Conservation (phyloP, 176 grass and related monocot genomes). For the Bonia amplexicaulis region DNA sequence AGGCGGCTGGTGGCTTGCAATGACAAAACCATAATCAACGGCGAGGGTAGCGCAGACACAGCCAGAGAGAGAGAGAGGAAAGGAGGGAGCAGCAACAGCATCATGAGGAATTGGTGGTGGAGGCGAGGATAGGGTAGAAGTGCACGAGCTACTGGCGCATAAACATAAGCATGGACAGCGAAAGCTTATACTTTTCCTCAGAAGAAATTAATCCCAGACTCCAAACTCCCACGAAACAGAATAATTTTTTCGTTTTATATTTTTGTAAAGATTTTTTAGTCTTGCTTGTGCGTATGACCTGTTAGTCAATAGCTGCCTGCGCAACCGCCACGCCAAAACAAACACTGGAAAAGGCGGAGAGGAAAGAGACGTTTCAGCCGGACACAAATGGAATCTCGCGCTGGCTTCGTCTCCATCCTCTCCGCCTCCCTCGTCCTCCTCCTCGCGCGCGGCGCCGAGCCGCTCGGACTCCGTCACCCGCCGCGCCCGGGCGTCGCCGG, state of each 20-base stretch:
- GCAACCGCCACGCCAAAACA: background rate
- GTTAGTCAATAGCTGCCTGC: background rate
- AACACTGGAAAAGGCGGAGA: background rate
- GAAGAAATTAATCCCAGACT: background rate
- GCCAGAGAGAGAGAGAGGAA: too few relatives aligned
- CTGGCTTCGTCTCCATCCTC: slow-evolving; percentile 26
- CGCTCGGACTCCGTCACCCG: slow-evolving; percentile 31
- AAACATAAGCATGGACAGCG: too few relatives aligned
- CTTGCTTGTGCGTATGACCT: too few relatives aligned
- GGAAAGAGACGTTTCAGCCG: background rate
- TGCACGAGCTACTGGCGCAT: too few relatives aligned
- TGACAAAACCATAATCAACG: too few relatives aligned
- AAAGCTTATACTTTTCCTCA: background rate
- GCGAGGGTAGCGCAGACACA: too few relatives aligned
- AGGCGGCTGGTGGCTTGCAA: too few relatives aligned
- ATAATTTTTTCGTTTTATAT: background rate
- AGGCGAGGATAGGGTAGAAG: too few relatives aligned
- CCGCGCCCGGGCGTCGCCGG: background rate
- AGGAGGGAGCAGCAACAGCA: too few relatives aligned
- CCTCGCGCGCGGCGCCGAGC: slow-evolving; percentile 17
- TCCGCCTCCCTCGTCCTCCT: slow-evolving; percentile 9
- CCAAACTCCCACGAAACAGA: background rate
- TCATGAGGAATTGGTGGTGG: too few relatives aligned
- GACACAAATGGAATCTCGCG: slow-evolving; percentile 13
- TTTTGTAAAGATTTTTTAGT: background rate